phyloP scores from a whole-genome alignment of 2,329 filamentous ascomycete genomes.

The Fusarium virguliforme region DNA sequence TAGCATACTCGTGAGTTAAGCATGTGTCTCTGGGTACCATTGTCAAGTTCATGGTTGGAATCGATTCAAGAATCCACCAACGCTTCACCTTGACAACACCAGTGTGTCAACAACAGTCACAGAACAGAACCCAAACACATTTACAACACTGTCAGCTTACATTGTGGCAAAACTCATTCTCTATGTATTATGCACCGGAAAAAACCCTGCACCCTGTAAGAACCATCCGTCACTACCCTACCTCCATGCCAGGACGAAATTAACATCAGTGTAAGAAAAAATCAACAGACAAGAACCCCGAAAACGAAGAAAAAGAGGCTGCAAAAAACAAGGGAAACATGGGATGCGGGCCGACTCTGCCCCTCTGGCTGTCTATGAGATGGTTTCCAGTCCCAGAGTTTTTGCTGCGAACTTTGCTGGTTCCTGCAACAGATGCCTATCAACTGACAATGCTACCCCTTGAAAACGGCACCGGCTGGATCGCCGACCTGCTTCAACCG shows the following conservation, averaged over 20 bases:
- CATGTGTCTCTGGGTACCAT: neutral
- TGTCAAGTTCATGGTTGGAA: neutral
- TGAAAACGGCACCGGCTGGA: slow-evolving; percentile 50
- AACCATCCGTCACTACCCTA: slow-evolving; percentile 50
- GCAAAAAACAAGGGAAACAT: slow-evolving; percentile 48
- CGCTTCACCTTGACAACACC: neutral
- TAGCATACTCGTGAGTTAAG: neutral
- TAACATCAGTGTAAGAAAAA: slow-evolving; percentile 39
- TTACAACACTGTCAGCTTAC: slow-evolving; percentile 32
- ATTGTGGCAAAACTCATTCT: slow-evolving; percentile 49
- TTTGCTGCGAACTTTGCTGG: slow-evolving; percentile 44
- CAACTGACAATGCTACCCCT: slow-evolving; percentile 51
- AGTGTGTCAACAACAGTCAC: slow-evolving; percentile 2
- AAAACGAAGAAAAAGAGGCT: slow-evolving; percentile 47
- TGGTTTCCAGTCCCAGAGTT: slow-evolving; percentile 48
- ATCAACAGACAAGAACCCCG: slow-evolving; percentile 43
- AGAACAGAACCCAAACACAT: neutral
- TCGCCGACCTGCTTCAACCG: slow-evolving; percentile 49
- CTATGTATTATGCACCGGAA: slow-evolving; percentile 53
- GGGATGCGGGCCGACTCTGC: slow-evolving; percentile 47
- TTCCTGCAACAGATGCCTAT: slow-evolving; percentile 50
- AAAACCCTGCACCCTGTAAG: slow-evolving; percentile 48
- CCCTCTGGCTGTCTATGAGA: slow-evolving; percentile 52
- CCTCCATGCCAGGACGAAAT: slow-evolving; percentile 48
- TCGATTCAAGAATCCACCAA: neutral